Percentiles rank a stretch among this genome's conserved stretches.
These are phyloP conservation scores for Fennellomyces sp. DNA, from an alignment of 371 early-diverging fungal genomes.

Conservation along the genomic window DNA sequence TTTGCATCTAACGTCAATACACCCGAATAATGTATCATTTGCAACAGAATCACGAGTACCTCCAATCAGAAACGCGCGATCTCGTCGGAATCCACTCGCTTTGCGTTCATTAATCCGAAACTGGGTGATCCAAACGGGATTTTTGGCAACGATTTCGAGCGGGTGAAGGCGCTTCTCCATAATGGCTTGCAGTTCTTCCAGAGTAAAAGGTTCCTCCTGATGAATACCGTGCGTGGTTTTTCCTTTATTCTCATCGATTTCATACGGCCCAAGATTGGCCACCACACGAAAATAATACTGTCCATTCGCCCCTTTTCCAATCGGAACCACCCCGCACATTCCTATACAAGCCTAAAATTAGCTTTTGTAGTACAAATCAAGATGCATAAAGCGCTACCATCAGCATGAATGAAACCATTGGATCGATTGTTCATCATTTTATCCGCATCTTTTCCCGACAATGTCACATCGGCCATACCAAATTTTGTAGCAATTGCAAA, in stretches of 20 bases:
- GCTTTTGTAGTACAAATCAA: neutral
- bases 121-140: constrained; percentile 19
- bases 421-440: neutral
- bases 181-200: constrained; percentile 6
- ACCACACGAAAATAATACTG: constrained; percentile 5
- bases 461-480: constrained; percentile 15
- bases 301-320: too few relatives aligned
- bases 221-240: constrained; percentile 4
- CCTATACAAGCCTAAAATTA: neutral
- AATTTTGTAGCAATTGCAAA: constrained; percentile 19
- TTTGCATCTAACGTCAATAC: neutral
- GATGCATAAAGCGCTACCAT: neutral
- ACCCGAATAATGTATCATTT: neutral
- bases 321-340: neutral
- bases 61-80: constrained; percentile 36
- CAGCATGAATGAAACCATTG: neutral
- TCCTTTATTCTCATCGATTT: neutral
- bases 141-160: neutral
- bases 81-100: constrained; percentile 33
- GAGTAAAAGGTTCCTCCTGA: neutral
- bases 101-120: constrained; percentile 42
- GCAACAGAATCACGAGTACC: constrained; percentile 16
- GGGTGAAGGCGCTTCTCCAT: neutral
- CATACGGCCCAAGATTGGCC: constrained; percentile 4
- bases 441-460: neutral